Conservation (phyloP, 2,329 filamentous ascomycete genomes). For the Diaporthe ampelina region DNA sequence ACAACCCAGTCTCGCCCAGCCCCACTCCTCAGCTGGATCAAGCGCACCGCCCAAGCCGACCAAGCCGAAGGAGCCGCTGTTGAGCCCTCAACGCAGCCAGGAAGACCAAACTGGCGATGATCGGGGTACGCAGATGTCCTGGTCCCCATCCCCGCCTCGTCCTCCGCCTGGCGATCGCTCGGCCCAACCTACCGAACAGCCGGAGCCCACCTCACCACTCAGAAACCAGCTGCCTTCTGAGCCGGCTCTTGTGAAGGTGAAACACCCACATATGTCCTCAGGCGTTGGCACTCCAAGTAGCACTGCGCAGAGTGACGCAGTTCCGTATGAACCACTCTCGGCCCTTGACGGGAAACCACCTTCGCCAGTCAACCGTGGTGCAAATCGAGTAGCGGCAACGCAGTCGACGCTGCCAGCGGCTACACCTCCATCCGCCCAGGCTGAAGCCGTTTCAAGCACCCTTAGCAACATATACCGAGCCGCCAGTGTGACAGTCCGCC, state of each 20-base stretch:
- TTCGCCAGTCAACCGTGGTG: conserved; percentile 45
- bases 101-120: conserved; percentile 1
- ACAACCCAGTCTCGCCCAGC: conserved; percentile 36
- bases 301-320: conserved; percentile 48
- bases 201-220: not conserved
- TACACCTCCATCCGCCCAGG: conserved; percentile 52
- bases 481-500: not conserved
- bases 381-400: conserved; percentile 34
- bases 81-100: not conserved
- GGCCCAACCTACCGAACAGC: not conserved
- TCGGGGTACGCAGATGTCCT: conserved; percentile 1
- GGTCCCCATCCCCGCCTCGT: conserved; percentile 18
- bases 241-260: conserved; percentile 13
- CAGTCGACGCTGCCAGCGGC: conserved; percentile 39
- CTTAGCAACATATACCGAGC: conserved; percentile 40
- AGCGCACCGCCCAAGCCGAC: not conserved
- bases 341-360: conserved; percentile 43
- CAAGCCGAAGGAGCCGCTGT: not conserved
- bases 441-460: conserved; percentile 48
- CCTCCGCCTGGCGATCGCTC: not conserved
- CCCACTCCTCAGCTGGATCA: not conserved
- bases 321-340: conserved; percentile 50
- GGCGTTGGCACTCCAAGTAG: conserved; percentile 47
- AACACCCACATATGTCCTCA: conserved; percentile 28
- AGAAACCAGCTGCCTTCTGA: not conserved